Evolutionary conservation across 2,329 filamentous ascomycete genomes (phyloP).

Genomic region (Emmonsiellopsis sp.): DNA sequence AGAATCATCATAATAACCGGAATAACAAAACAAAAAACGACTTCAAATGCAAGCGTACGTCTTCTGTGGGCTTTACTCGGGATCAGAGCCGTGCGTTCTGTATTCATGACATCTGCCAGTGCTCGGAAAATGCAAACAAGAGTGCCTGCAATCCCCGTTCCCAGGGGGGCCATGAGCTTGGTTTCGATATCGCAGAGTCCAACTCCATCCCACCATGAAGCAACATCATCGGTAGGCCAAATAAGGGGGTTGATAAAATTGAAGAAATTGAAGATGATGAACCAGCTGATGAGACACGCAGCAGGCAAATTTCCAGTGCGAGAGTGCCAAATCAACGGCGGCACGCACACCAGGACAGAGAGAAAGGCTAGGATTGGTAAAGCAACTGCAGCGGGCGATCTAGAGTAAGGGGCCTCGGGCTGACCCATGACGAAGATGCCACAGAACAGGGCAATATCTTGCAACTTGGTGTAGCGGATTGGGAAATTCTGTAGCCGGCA

Average conservation of each 20-base stretch:
- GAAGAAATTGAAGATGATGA: slow-evolving; percentile 48
- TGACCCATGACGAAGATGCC: background rate
- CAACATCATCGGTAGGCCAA: slow-evolving; percentile 52
- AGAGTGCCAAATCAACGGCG: slow-evolving; percentile 53
- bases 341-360: slow-evolving; percentile 44
- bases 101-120: slow-evolving; percentile 53
- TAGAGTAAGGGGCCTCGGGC: background rate
- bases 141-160: slow-evolving; percentile 44
- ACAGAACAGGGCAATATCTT: background rate
- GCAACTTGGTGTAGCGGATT: too few species aligned
- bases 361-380: slow-evolving; percentile 44
- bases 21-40: slow-evolving; percentile 47
- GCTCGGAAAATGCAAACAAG: slow-evolving; percentile 51
- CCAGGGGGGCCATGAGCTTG: slow-evolving; percentile 47
- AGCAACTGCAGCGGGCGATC: slow-evolving; percentile 26
- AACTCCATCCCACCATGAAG: slow-evolving; percentile 48
- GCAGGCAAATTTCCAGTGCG: slow-evolving; percentile 54
- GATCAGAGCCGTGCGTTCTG: slow-evolving; percentile 44
- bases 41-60: slow-evolving; percentile 41
- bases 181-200: slow-evolving; percentile 58
- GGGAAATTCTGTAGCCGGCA: too few species aligned
- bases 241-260: slow-evolving; percentile 55
- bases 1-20: slow-evolving; percentile 47
- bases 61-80: slow-evolving; percentile 41
- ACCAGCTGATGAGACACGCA: slow-evolving; percentile 47